phyloP scores from a whole-genome alignment of 1,284 basidiomycete species.

The Fomitiporia mediterranea region DNA sequence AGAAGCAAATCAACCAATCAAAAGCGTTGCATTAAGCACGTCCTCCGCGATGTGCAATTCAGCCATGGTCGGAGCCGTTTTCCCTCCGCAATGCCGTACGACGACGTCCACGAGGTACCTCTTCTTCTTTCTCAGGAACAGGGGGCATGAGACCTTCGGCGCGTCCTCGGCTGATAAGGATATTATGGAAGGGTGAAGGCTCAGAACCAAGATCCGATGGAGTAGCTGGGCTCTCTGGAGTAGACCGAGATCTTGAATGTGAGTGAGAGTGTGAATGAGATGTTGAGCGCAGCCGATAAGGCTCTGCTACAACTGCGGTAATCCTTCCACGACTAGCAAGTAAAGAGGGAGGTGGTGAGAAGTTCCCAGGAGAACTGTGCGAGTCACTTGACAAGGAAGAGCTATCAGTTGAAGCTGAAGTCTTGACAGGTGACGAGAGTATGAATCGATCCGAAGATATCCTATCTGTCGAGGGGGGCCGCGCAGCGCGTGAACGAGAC shows the following conservation, averaged over 20 bases:
- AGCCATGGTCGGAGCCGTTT: not conserved
- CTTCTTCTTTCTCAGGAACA: not conserved
- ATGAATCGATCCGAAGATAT: not conserved
- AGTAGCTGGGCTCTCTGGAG: slow-evolving; percentile 8
- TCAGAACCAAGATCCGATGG: slow-evolving; percentile 1
- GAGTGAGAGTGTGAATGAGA: slow-evolving; percentile 1
- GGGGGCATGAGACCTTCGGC: not conserved
- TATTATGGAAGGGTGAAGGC: not conserved
- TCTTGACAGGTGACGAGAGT: not conserved
- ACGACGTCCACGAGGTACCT: not conserved
- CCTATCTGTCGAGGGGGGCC: not conserved
- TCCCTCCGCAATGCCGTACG: not conserved
- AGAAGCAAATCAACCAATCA: no score
- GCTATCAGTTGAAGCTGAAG: not conserved
- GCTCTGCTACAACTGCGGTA: not conserved
- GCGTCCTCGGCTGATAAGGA: no score
- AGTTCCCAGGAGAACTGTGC: not conserved
- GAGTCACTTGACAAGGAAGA: not conserved
- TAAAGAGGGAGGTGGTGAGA: not conserved
- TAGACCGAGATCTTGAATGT: slow-evolving; percentile 12
- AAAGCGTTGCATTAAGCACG: no score
- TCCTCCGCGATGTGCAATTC: not conserved
- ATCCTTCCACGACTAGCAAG: not conserved
- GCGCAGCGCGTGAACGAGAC: slow-evolving; percentile 7
- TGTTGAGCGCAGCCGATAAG: not conserved